Evolutionary conservation across 495 filamentous ascomycete species (phyloP), one percentile per base, ranked within the genome.

Genomic region (Podospora conica): DNA sequence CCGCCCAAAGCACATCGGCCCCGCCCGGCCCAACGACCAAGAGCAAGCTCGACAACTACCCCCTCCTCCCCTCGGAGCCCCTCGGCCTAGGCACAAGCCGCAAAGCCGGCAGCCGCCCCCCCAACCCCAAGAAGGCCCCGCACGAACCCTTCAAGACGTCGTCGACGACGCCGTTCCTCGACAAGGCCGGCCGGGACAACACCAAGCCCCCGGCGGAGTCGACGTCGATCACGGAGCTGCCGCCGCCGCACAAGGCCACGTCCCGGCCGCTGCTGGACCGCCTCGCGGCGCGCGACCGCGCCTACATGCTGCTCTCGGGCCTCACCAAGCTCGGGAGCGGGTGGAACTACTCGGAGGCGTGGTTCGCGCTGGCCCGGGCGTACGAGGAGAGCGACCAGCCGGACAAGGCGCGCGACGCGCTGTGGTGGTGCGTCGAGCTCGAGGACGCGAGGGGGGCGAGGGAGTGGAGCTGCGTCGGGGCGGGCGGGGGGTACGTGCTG

Each of bases 291-390:
- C 85, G 92, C 28, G 93, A 98, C 72, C 84, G 96, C 21, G 95
- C 96, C 1, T 91, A 91, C 71, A 88, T 86, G 12, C 82, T 98
- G 55, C 84, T 98, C 0, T 88, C 87, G 9, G 83, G 84, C 2
- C 81, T 98, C 63, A 97, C 92, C 2, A 93, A 90, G 77, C 83
- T 91, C 3, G 92, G 93, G n/a, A 81, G 78, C 27, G 93, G 92
- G 6, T 98, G 96, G 96, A 91, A 97, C 74, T 85, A 88, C 71
- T 87, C 88, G n/a, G 95, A 97, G 73, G 95, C 93, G 21, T 98
- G 95, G 95, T 92, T 89, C 71, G 87, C 88, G 10, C 84, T 98
- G 18, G 91, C 95, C 1, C 80, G 91, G 67, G 92, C 88, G 56
- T 90, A 96, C 69, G 94, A 97, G 77, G 86, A 88, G 63, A 88